Base-by-base conservation (phyloP, 306 rosid genomes). In the Quillaja saponaria region DNA sequence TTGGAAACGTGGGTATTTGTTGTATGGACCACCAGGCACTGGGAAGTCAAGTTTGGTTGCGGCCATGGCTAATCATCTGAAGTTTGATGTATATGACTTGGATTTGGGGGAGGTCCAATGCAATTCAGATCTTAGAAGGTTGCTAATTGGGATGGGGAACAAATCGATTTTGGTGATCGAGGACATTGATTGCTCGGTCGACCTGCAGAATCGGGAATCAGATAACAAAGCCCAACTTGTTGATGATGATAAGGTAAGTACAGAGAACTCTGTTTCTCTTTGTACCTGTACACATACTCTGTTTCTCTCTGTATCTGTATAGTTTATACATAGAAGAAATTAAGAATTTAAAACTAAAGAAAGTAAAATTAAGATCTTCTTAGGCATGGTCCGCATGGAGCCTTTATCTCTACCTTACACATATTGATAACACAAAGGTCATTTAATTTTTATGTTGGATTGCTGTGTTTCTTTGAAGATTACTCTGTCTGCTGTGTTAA, bases 41-140 rank as follows among this genome's bases (percentile, higher is more conserved):
- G 83, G 90, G 8, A 85, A 81, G 48, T 81, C 85, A 0, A 85
- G 81, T 74, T 62, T 81, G 71, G 71, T 85, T 34, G 87, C 85
- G 1, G 87, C 90, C 71, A 75, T 82, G 80, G 82, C 84, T 42
- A 82, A 79, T 60, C 68, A 74, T 70, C 80, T 81, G 25, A 85
- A 68, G 33, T 81, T 79, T 34, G 84, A 79, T 13, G 42, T 85
- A 38, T 82, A 77, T 37, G 83, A 82, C 64, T 55, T 80, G 88
- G 86, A 80, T 69, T 63, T 85, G 60, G 75, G 61, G 54, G 92
- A 82, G 67, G 86, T 78, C 19, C 84, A 75, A 45, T 78, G 77
- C 68, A 78, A 82, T 73, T 85, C 86, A 0, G 88, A 85, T 61
- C 67, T 82, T 33, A 63, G 88, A 60, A 67, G 84, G 67, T 49